phyloP scores from a whole-genome alignment of 2,329 filamentous ascomycete genomes.

The Bimuria novae-zelandiae region DNA sequence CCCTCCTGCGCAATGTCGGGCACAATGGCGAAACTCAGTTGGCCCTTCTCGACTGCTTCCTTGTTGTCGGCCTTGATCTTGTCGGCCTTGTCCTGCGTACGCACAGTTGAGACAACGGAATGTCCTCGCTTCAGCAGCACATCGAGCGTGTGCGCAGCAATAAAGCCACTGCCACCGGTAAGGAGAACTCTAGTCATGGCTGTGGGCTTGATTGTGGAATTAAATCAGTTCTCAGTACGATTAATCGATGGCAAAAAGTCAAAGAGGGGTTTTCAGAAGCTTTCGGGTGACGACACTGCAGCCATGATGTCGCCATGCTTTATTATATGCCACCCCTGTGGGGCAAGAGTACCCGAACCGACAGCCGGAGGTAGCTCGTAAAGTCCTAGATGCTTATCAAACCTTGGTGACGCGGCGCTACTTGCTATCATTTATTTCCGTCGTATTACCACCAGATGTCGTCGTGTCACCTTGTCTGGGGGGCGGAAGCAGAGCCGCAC shows the following conservation, averaged over 20 bases:
- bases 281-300: too few species aligned
- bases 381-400: slow-evolving; percentile 3
- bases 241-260: too few species aligned
- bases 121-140: slow-evolving; percentile 61
- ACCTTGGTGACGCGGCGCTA: background rate
- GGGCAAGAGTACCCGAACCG: background rate
- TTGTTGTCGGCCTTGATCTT: slow-evolving; percentile 62
- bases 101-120: slow-evolving; percentile 66
- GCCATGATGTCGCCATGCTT: slow-evolving; percentile 6
- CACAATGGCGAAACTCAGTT: slow-evolving; percentile 69
- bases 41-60: slow-evolving; percentile 55
- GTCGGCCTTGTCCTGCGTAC: slow-evolving; percentile 65
- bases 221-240: too few species aligned
- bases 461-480: background rate
- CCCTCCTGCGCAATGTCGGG: slow-evolving; percentile 71
- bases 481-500: slow-evolving; percentile 1
- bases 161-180: slow-evolving; percentile 65
- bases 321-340: slow-evolving; percentile 1
- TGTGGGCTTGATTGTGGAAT: background rate
- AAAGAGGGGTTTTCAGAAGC: too few species aligned
- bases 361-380: background rate
- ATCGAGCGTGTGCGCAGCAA: slow-evolving; percentile 68
- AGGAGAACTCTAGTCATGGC: slow-evolving; percentile 48
- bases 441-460: background rate
- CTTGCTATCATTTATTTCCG: slow-evolving; percentile 1